Conservation (phyloP, 345 rosid genomes). For the Corchorus capsularis region DNA sequence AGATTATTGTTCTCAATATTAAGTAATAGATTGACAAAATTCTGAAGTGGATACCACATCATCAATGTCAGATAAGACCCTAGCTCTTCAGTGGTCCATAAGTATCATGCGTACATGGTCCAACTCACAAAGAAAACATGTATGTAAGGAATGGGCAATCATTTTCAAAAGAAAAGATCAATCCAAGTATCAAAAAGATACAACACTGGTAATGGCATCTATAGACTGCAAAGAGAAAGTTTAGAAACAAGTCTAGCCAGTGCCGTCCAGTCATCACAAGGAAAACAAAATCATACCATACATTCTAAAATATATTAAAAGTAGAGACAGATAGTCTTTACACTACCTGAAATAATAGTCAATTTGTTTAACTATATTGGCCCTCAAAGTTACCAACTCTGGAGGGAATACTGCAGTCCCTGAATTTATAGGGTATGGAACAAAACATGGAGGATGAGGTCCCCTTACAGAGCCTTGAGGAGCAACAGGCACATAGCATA, state of each 20-base stretch:
- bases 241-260: neutral
- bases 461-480: conserved; percentile 81
- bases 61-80: neutral
- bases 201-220: neutral
- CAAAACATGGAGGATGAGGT: conserved; percentile 60
- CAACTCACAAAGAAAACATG: neutral
- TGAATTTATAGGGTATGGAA: conserved; percentile 57
- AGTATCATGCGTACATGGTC: neutral
- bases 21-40: neutral
- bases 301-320: neutral
- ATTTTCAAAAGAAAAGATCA: neutral
- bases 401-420: conserved; percentile 50
- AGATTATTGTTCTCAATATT: neutral
- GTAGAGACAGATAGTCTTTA: conserved; percentile 6
- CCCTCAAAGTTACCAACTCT: conserved; percentile 52
- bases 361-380: conserved; percentile 64
- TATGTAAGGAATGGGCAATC: neutral
- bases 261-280: neutral
- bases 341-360: conserved; percentile 95
- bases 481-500: conserved; percentile 64
- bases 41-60: neutral
- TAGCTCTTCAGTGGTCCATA: neutral
- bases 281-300: neutral
- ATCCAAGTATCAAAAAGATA: neutral
- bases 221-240: neutral